Evolutionary conservation across 805 yeast genomes (phyloP).

Genomic region (Schwanniomyces yamadae): DNA sequence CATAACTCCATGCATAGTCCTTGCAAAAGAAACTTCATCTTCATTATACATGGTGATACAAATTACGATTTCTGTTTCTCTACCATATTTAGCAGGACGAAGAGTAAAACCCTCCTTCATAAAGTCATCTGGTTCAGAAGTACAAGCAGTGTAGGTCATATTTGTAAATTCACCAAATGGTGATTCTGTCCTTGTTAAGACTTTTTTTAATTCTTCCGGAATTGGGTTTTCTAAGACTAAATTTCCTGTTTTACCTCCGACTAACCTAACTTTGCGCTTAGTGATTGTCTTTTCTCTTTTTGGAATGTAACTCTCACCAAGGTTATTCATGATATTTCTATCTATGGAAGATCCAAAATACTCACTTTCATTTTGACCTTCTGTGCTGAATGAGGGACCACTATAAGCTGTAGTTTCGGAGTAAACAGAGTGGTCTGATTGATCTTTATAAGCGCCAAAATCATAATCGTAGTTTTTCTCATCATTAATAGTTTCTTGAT

Average conservation of each 20-base stretch:
- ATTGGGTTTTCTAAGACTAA: slow-evolving; percentile 91
- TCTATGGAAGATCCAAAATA: slow-evolving; percentile 48
- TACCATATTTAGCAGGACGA: slow-evolving; percentile 79
- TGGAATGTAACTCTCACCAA: slow-evolving; percentile 44
- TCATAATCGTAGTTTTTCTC: slow-evolving; percentile 25
- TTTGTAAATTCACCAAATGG: slow-evolving; percentile 86
- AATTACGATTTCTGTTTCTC: slow-evolving; percentile 89
- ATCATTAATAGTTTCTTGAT: slow-evolving; percentile 33
- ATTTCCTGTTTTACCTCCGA: slow-evolving; percentile 62
- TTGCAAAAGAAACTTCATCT: slow-evolving; percentile 82
- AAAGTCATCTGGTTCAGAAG: slow-evolving; percentile 88
- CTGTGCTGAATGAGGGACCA: slow-evolving; percentile 27
- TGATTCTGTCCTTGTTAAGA: slow-evolving; percentile 77
- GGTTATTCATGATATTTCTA: slow-evolving; percentile 46
- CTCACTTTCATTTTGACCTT: slow-evolving; percentile 26
- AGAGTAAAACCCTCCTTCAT: slow-evolving; percentile 77
- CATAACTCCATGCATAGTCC: slow-evolving; percentile 94
- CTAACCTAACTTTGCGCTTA: slow-evolving; percentile 72
- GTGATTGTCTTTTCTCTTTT: slow-evolving; percentile 66
- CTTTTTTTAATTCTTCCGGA: slow-evolving; percentile 82
- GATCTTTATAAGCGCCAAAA: slow-evolving; percentile 35
- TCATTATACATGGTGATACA: slow-evolving; percentile 98
- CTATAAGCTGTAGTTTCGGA: slow-evolving; percentile 35
- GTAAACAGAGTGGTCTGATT: slow-evolving; percentile 33
- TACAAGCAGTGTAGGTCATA: slow-evolving; percentile 97